Conservation (phyloP, 1,284 basidiomycete genomes). For the Naganishia sp. region DNA sequence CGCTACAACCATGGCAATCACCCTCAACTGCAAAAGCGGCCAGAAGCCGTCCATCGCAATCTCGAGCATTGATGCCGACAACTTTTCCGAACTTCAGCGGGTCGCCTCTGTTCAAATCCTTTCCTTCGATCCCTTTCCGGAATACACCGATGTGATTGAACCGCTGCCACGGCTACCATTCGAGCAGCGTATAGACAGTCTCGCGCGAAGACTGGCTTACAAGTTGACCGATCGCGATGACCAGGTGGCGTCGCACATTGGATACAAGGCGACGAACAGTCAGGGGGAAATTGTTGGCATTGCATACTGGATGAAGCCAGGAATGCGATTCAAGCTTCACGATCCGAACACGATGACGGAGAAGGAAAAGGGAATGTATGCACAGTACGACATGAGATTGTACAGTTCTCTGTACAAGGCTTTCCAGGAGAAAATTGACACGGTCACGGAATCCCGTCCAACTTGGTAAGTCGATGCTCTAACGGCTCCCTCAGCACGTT, state of each 20-base stretch:
- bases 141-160: slow-evolving; percentile 31
- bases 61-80: slow-evolving; percentile 5
- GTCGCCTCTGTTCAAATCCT: slow-evolving; percentile 24
- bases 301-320: slow-evolving; percentile 32
- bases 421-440: slow-evolving; percentile 28
- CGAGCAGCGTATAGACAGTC: slow-evolving; percentile 25
- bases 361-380: slow-evolving; percentile 18
- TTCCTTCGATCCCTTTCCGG: slow-evolving; percentile 28
- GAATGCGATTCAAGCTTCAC: slow-evolving; percentile 13
- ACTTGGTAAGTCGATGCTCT: slow-evolving; percentile 3
- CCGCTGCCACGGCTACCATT: slow-evolving; percentile 27
- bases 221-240: slow-evolving; percentile 6
- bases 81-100: slow-evolving; percentile 16
- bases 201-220: slow-evolving; percentile 21
- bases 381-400: slow-evolving; percentile 25
- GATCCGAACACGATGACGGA: slow-evolving; percentile 24
- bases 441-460: slow-evolving; percentile 6
- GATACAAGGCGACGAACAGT: slow-evolving; percentile 15
- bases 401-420: slow-evolving; percentile 25
- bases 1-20: slow-evolving; percentile 12
- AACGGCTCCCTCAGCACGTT: background rate
- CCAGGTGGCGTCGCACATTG: slow-evolving; percentile 13
- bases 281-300: slow-evolving; percentile 27
- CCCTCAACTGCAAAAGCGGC: background rate
- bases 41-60: slow-evolving; percentile 4